A percentile compares a stretch with the other conserved stretches of the same genome.
These are phyloP conservation scores for Russula abietina DNA, from an alignment of 768 basidiomycete species.

Conservation along the genomic window DNA sequence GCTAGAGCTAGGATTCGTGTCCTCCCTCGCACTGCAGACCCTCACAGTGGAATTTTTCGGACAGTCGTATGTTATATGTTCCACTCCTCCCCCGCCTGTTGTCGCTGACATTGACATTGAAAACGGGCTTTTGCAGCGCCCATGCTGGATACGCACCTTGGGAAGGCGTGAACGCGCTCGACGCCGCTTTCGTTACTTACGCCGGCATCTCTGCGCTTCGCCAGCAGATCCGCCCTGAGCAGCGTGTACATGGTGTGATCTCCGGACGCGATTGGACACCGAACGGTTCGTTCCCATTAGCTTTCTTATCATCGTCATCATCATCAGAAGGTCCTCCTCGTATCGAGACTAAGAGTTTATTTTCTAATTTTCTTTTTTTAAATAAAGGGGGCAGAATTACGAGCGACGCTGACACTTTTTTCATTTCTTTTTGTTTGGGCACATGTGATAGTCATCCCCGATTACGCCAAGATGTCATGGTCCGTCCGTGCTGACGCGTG, in stretches of 20 bases:
- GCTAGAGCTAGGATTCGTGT: slow-evolving; percentile 45
- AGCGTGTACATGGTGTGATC: slow-evolving; percentile 74
- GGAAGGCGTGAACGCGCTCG: slow-evolving; percentile 83
- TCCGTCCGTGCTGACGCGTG: slow-evolving; percentile 61
- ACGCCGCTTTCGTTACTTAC: slow-evolving; percentile 84
- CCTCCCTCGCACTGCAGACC: slow-evolving; percentile 57
- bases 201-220: slow-evolving; percentile 70
- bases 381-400: not conserved
- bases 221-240: slow-evolving; percentile 80
- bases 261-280: slow-evolving; percentile 60
- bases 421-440: not conserved
- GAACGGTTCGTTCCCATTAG: slow-evolving; percentile 46
- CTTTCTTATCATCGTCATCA: not conserved
- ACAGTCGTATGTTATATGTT: slow-evolving; percentile 49
- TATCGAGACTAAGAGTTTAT: too few species aligned
- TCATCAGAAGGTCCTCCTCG: not conserved
- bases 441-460: slow-evolving; percentile 61
- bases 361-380: too few species aligned
- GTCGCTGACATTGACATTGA: not conserved
- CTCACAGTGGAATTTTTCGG: slow-evolving; percentile 70
- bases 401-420: not conserved
- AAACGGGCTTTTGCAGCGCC: slow-evolving; percentile 40
- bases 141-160: slow-evolving; percentile 80
- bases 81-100: not conserved
- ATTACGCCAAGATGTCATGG: slow-evolving; percentile 73